Evolutionary conservation across 441 rosid genomes (phyloP).

Genomic region (Populus hybrid): DNA sequence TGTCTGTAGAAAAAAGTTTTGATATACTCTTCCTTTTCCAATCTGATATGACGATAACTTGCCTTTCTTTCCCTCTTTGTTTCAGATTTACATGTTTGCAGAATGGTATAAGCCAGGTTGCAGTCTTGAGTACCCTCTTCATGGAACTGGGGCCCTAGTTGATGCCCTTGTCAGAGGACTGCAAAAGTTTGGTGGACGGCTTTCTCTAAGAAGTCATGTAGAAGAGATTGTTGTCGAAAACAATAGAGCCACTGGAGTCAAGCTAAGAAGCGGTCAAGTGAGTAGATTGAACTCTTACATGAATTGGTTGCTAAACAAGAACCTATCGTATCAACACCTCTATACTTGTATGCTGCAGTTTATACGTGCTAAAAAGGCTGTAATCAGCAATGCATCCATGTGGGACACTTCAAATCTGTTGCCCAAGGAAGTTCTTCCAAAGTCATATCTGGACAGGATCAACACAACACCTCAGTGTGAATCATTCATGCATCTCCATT

Average conservation of each 20-base stretch:
- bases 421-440: conserved; percentile 65
- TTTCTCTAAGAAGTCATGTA: conserved; percentile 74
- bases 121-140: conserved; percentile 76
- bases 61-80: conserved; percentile 11
- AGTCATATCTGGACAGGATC: conserved; percentile 49
- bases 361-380: conserved; percentile 78
- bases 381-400: conserved; percentile 91
- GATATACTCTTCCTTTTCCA: not conserved
- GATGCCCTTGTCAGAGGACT: conserved; percentile 84
- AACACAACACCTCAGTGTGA: conserved; percentile 70
- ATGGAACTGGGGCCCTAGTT: conserved; percentile 81
- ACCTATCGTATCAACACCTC: not conserved
- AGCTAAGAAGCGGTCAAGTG: conserved; percentile 85
- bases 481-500: conserved; percentile 97
- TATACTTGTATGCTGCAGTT: conserved; percentile 44
- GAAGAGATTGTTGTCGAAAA: conserved; percentile 73
- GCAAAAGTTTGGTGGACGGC: conserved; percentile 76
- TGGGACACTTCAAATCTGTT: conserved; percentile 83
- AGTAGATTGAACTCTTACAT: conserved; percentile 21
- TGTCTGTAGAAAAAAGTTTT: not conserved
- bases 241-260: conserved; percentile 74
- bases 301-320: not conserved
- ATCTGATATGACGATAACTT: not conserved
- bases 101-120: conserved; percentile 98
- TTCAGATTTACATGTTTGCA: conserved; percentile 86